These are phyloP conservation scores for Blastomyces emzantsi DNA, from an alignment of 2,329 filamentous ascomycete species.

Conservation along the genomic window DNA sequence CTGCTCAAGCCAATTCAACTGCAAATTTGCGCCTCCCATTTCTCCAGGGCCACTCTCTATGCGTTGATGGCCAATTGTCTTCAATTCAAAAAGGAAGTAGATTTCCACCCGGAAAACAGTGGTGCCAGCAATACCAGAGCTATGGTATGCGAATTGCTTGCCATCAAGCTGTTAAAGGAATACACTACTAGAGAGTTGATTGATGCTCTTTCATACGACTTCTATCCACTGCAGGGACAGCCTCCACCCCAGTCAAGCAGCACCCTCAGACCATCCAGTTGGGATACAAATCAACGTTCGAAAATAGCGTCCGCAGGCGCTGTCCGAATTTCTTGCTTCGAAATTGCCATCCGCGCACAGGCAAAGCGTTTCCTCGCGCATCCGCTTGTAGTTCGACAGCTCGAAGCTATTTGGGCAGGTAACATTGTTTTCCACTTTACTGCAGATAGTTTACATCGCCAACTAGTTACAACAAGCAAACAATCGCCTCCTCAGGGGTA, in stretches of 20 bases:
- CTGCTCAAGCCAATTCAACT: conserved; percentile 92
- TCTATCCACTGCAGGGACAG: conserved; percentile 81
- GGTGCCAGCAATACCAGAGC: conserved; percentile 77
- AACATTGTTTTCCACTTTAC: conserved; percentile 90
- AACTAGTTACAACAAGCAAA: conserved; percentile 32
- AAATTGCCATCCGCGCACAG: conserved; percentile 85
- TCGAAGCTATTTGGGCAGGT: conserved; percentile 96
- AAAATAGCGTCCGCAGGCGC: conserved; percentile 46
- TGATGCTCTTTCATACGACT: conserved; percentile 90
- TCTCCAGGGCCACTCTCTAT: conserved; percentile 78
- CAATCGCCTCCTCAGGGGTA: conserved; percentile 21
- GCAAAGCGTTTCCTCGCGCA: conserved; percentile 89
- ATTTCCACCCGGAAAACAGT: conserved; percentile 71
- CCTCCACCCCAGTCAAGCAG: conserved; percentile 39
- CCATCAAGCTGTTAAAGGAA: conserved; percentile 82
- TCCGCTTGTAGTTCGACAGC: conserved; percentile 81
- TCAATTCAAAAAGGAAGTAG: conserved; percentile 82
- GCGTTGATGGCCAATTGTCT: conserved; percentile 88
- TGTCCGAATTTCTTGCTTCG: conserved; percentile 78
- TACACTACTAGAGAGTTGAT: conserved; percentile 84
- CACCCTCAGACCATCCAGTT: conserved; percentile 28
- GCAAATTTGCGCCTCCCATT: conserved; percentile 72
- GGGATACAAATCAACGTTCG: conserved; percentile 29
- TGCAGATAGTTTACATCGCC: conserved; percentile 72
- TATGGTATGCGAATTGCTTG: conserved; percentile 80